Conservation (phyloP, 2,329 filamentous ascomycete genomes). For the Colletotrichum noveboracense region DNA sequence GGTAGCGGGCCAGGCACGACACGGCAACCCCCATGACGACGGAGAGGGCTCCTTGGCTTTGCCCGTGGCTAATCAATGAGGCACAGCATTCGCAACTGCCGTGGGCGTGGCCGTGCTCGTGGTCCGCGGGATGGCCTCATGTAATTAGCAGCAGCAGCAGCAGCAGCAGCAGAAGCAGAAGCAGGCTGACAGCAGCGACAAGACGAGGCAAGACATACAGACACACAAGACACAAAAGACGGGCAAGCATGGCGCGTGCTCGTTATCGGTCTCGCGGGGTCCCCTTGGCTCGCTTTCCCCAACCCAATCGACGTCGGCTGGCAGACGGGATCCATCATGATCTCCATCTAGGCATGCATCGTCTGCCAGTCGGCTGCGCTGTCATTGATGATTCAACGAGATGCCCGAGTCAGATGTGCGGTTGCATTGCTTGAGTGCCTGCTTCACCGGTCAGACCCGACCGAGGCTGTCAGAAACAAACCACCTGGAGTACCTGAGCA, state of each 20-base stretch:
- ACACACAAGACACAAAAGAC: not conserved
- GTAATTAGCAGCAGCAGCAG: not conserved
- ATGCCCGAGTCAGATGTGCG: not conserved
- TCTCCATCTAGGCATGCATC: not conserved
- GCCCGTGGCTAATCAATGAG: not conserved
- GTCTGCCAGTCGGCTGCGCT: not conserved
- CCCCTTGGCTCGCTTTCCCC: not conserved
- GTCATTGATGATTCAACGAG: not conserved
- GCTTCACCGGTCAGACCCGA: not conserved
- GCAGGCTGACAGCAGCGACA: not conserved
- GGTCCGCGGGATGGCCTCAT: not conserved
- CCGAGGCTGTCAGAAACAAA: not conserved
- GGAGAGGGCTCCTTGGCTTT: not conserved
- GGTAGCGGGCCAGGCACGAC: not conserved
- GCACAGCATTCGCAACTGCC: not conserved
- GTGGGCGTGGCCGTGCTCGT: not conserved
- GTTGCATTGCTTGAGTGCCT: not conserved
- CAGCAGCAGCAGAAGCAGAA: not conserved
- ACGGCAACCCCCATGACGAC: not conserved
- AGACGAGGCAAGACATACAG: not conserved
- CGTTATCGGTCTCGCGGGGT: conserved; percentile 13
- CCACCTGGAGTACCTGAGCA: not conserved
- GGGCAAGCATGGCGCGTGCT: not conserved
- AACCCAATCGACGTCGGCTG: not conserved
- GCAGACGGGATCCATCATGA: not conserved